These are phyloP conservation scores for Coemansia sp. DNA, from an alignment of 192 early-diverging fungal species.

Conservation along the genomic window DNA sequence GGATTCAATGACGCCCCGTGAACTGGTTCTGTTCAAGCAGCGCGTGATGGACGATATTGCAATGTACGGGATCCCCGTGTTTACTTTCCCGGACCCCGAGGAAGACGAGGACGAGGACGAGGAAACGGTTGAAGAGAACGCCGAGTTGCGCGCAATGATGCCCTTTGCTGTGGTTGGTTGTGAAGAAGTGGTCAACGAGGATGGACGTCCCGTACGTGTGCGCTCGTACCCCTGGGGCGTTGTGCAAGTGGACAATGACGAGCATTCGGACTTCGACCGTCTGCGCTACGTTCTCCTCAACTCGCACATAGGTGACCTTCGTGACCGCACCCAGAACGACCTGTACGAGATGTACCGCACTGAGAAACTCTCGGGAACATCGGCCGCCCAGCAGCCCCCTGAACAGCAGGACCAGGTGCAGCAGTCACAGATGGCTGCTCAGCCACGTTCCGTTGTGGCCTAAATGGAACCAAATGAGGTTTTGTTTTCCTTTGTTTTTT, in stretches of 20 bases:
- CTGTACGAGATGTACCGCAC: conserved; percentile 97
- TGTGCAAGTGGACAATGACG: conserved; percentile 95
- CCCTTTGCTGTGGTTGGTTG: conserved; percentile 97
- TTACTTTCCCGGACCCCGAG: conserved; percentile 93
- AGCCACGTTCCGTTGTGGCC: conserved; percentile 13
- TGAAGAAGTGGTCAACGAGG: conserved; percentile 81
- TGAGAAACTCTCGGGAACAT: conserved; percentile 69
- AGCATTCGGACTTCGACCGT: conserved; percentile 96
- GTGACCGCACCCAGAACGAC: conserved; percentile 94
- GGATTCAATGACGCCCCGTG: conserved; percentile 87
- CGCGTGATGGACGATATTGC: conserved; percentile 97
- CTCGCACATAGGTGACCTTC: conserved; percentile 96
- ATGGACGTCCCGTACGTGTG: conserved; percentile 88
- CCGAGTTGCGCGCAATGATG: conserved; percentile 84
- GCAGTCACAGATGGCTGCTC: conserved; percentile 2
- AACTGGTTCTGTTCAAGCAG: conserved; percentile 86
- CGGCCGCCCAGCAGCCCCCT: conserved; percentile 3
- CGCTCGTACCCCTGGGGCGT: conserved; percentile 95
- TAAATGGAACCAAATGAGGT: no score
- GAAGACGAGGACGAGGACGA: conserved; percentile 99
- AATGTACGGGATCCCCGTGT: conserved; percentile 93
- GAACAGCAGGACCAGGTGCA: neutral
- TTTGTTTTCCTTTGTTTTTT: neutral
- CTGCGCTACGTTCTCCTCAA: conserved; percentile 90
- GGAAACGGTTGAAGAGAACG: conserved; percentile 97